Evolutionary conservation across 2,329 filamentous ascomycete species (phyloP).

Genomic region (Ascochyta lentis): DNA sequence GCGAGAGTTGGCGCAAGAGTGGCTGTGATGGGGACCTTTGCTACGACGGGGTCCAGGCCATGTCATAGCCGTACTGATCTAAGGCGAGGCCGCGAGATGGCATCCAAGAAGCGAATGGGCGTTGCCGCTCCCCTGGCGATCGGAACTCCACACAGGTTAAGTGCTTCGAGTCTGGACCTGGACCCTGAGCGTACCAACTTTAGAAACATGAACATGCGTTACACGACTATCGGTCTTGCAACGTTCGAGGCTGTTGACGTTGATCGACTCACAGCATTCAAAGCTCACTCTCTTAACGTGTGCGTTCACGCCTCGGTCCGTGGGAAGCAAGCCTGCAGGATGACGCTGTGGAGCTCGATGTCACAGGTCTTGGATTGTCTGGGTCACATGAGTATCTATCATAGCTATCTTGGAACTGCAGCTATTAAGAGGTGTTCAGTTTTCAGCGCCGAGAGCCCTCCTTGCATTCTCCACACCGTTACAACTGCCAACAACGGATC

Average conservation of each 20-base stretch:
- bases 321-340: constrained; percentile 1
- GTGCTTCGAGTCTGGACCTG: constrained; percentile 2
- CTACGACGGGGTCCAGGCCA: not conserved
- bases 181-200: constrained; percentile 11
- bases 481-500: not conserved
- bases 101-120: constrained; percentile 11
- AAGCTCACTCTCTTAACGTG: not conserved
- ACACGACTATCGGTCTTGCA: not conserved
- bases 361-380: not conserved
- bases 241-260: not conserved
- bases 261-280: not conserved
- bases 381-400: constrained; percentile 1
- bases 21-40: constrained; percentile 28
- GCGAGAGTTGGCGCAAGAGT: constrained; percentile 12
- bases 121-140: constrained; percentile 20
- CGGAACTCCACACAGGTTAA: constrained; percentile 8
- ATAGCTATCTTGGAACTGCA: not conserved
- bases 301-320: not conserved
- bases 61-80: not conserved
- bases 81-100: not conserved
- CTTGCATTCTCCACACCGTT: not conserved
- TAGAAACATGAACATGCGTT: not conserved
- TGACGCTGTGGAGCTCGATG: not conserved
- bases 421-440: not conserved
- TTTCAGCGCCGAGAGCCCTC: not conserved